Base-by-base conservation (phyloP, 2,329 filamentous ascomycete species). In the Colletotrichum gigasporum region DNA sequence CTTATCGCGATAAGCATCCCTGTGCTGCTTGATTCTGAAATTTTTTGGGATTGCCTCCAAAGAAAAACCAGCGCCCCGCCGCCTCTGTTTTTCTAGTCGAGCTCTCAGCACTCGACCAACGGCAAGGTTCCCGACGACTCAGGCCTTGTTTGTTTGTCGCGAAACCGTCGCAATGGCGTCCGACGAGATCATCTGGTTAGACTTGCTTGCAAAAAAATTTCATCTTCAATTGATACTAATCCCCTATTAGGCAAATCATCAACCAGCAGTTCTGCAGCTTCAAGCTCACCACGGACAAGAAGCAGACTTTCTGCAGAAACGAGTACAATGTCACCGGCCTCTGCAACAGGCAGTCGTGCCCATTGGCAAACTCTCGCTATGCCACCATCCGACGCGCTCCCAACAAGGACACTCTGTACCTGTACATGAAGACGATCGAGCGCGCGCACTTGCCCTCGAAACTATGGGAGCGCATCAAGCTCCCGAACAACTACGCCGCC, bases 361-460 rank as follows among this genome's bases (percentile, higher is more conserved):
- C 94, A 3, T 88, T 97, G 61, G 93, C 94, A 70, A 97, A 97
- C 82, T 92, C 90, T 37, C 88, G 94, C 66, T 97, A 98, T 84
- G 95, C 95, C 65, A 98, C 95, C 8, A 89, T 98, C 66, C 91
- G 95, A 69, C 88, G 92, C 56, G 89, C 96, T 73, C 91, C 94
- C 82, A 90, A 78, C 66, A 94, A 92, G 55, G 91, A 92, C 67
- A 89, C 88, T 8, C 86, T 98, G 67, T 98, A 97, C 81, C 90
- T 98, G 61, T 98, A 97, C 85, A 97, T 97, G 86, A 98, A 97
- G 83, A 96, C 93, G 4, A 88, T 94, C 70, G 94, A 97, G 82
- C 92, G 96, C 67, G 86, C 91, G 11, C 95, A 94, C 78, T 87
- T 95, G 79, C 96, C 95, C 1, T 90, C 88, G 63, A 96, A 97